Percentiles rank a stretch among this genome's conserved stretches.
Evolutionary conservation across 1,284 basidiomycete genomes (phyloP).

Genomic region (Puccinia polysora): DNA sequence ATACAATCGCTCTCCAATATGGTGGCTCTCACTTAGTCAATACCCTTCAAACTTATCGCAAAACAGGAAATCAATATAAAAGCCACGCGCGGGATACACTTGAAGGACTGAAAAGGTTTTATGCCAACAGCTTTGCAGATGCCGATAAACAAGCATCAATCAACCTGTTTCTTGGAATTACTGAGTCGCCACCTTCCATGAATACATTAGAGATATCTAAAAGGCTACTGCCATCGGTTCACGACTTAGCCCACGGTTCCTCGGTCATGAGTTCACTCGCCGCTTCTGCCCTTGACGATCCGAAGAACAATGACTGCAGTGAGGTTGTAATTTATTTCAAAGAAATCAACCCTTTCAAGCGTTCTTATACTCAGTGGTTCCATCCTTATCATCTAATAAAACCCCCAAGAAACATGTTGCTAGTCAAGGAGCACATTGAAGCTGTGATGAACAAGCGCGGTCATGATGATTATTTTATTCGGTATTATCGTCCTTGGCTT

Average conservation of each 20-base stretch:
- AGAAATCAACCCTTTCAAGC: slow-evolving; percentile 53
- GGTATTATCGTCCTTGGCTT: slow-evolving; percentile 81
- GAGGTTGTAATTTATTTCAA: slow-evolving; percentile 21
- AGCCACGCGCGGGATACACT: slow-evolving; percentile 96
- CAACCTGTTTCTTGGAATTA: slow-evolving; percentile 86
- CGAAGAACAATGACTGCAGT: neutral
- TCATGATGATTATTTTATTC: slow-evolving; percentile 70
- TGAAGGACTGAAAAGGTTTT: slow-evolving; percentile 91
- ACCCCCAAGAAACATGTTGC: slow-evolving; percentile 60
- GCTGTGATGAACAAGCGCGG: slow-evolving; percentile 55
- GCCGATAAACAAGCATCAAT: slow-evolving; percentile 97
- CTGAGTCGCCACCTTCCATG: slow-evolving; percentile 58
- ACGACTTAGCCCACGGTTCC: slow-evolving; percentile 28
- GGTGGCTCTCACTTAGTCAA: slow-evolving; percentile 95
- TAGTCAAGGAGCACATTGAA: slow-evolving; percentile 61
- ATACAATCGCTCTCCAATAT: slow-evolving; percentile 92
- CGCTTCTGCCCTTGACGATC: slow-evolving; percentile 23
- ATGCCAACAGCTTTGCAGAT: slow-evolving; percentile 72
- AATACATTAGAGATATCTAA: slow-evolving; percentile 43
- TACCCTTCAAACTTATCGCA: slow-evolving; percentile 89
- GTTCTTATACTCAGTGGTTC: slow-evolving; percentile 78
- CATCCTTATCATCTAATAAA: slow-evolving; percentile 66
- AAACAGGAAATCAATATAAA: slow-evolving; percentile 88
- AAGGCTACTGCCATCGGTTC: slow-evolving; percentile 36
- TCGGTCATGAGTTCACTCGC: slow-evolving; percentile 32